These are phyloP conservation scores for Fusarium verrucosum DNA, from an alignment of 2,329 filamentous ascomycete species.

Conservation along the genomic window DNA sequence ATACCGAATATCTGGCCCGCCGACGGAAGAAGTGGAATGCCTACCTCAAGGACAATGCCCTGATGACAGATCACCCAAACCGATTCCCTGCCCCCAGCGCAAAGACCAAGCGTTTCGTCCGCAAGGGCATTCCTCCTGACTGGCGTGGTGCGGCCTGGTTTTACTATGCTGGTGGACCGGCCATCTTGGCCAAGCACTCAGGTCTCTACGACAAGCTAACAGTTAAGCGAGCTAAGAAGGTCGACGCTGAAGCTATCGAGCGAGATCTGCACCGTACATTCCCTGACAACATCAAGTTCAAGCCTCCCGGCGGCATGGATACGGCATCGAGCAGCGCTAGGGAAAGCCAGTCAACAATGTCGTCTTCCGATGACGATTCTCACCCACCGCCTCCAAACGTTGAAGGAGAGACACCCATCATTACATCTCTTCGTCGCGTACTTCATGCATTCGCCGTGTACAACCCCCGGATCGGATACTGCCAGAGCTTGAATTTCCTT, in stretches of 20 bases:
- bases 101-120: constrained; percentile 88
- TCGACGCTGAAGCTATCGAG: constrained; percentile 90
- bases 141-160: constrained; percentile 98
- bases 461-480: constrained; percentile 92
- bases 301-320: constrained; percentile 62
- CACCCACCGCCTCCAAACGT: constrained; percentile 49
- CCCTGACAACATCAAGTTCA: constrained; percentile 92
- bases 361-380: constrained; percentile 48
- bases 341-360: constrained; percentile 51
- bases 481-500: constrained; percentile 94
- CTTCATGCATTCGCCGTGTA: constrained; percentile 90
- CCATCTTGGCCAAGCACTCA: constrained; percentile 77
- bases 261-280: constrained; percentile 93
- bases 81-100: constrained; percentile 82
- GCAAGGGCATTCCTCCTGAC: constrained; percentile 92
- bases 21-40: constrained; percentile 83
- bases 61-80: constrained; percentile 76
- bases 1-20: constrained; percentile 77
- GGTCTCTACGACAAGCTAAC: constrained; percentile 80
- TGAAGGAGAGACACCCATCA: constrained; percentile 75
- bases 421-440: constrained; percentile 83
- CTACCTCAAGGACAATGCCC: constrained; percentile 78
- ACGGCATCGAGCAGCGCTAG: constrained; percentile 47
- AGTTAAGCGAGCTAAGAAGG: constrained; percentile 68
- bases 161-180: constrained; percentile 89